A percentile compares a stretch with the other conserved stretches of the same genome.
Evolutionary conservation across 129 eudicot species (phyloP).

Genomic region (Dittrichia graveolens): DNA sequence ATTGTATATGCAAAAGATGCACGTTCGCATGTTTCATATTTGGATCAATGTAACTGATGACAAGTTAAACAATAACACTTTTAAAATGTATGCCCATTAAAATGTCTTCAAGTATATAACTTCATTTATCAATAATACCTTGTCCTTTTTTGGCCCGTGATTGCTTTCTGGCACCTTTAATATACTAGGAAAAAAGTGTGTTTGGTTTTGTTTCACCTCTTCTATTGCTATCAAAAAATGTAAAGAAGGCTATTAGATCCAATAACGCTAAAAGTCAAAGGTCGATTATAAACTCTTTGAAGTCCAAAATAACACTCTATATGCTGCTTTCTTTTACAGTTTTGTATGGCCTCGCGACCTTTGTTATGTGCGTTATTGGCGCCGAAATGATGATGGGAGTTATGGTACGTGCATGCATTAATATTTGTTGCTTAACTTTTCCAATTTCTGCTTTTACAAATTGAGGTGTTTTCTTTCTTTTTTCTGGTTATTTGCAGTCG

Average conservation of each 20-base stretch:
- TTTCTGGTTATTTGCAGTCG: constrained; percentile 65
- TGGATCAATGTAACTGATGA: background rate
- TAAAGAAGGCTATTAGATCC: background rate
- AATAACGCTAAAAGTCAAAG: constrained; percentile 8
- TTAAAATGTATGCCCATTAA: background rate
- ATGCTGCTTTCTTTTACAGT: constrained; percentile 46
- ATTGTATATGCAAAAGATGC: constrained; percentile 22
- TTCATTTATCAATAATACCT: background rate
- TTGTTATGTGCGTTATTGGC: constrained; percentile 99
- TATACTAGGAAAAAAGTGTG: background rate
- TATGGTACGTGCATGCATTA: constrained; percentile 58
- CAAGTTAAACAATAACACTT: constrained; percentile 3
- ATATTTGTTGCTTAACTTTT: constrained; percentile 12
- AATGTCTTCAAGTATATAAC: background rate
- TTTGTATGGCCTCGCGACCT: constrained; percentile 99
- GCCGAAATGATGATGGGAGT: constrained; percentile 99
- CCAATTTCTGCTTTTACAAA: constrained; percentile 10
- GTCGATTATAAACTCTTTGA: constrained; percentile 19
- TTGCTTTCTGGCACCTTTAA: constrained; percentile 4
- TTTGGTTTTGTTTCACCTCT: constrained; percentile 2
- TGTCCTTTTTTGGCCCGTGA: background rate
- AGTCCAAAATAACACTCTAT: constrained; percentile 15
- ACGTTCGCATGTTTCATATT: constrained; percentile 1
- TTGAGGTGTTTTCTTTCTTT: background rate
- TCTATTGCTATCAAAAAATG: background rate